A percentile compares a stretch with the other conserved stretches of the same genome.
phyloP scores from a whole-genome alignment of 23 red algal genomes.

The Gracilaria gracilis region DNA sequence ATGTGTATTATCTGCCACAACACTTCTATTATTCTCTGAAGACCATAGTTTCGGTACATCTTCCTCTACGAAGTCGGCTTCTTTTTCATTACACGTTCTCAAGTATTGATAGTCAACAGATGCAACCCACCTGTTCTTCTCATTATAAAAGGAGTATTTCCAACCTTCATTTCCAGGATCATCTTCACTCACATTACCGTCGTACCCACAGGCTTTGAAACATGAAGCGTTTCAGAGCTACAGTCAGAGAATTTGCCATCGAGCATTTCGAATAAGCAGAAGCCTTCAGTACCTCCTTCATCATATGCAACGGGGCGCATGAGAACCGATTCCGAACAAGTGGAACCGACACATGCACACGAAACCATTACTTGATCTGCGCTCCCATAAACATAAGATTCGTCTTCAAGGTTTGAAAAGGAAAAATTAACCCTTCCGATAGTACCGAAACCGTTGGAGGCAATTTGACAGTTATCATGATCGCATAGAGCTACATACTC shows the following conservation, averaged over 20 bases:
- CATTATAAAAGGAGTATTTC: neutral
- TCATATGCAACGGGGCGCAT: neutral
- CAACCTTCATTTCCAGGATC: neutral
- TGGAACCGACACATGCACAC: neutral
- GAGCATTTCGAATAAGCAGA: slow-evolving; percentile 12
- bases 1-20: neutral
- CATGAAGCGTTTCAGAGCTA: neutral
- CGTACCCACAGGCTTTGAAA: neutral
- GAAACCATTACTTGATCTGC: slow-evolving; percentile 15
- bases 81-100: too few relatives aligned
- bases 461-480: slow-evolving; percentile 20
- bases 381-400: neutral
- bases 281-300: neutral
- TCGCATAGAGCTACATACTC: neutral
- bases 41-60: neutral
- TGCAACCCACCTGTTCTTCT: neutral
- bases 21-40: neutral
- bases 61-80: neutral
- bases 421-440: slow-evolving; percentile 6
- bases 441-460: slow-evolving; percentile 25
- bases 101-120: too few relatives aligned
- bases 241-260: slow-evolving; percentile 38
- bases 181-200: neutral
- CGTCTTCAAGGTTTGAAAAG: neutral
- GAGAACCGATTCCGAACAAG: neutral